Evolutionary conservation across 2,329 filamentous ascomycete genomes (phyloP), one percentile per base, ranked within the genome.

Genomic region (Fusarium anguioides): DNA sequence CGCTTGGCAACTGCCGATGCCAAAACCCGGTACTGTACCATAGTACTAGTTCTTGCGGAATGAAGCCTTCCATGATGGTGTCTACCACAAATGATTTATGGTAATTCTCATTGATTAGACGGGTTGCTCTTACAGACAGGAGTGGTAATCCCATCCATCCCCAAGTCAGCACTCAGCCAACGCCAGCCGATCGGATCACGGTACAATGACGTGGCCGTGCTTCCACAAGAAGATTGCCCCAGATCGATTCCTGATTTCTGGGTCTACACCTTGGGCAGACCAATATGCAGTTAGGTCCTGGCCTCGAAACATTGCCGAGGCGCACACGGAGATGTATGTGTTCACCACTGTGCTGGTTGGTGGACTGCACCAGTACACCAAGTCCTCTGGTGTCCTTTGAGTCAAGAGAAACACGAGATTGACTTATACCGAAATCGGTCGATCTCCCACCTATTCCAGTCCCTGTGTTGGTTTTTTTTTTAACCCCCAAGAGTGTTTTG

Each of bases 171-270:
- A 61, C 56, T 51, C 58, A 58, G 41, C 60, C 53, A 60, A 63
- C 49, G 60, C 63, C 68, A 66, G 48, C 47, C 65, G 71, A 73
- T 73, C 69, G 69, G 71, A 66, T 68, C 69, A 73, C 56, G 48
- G 62, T 71, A 68, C 56, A 62, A 72, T 73, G 71, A 73, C 71
- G 69, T 73, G 69, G 69, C 60, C 47, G 54, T 73, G 54, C 66
- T 56, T 66, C 54, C 33, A 36, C 45, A 48, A 48, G 26, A 52
- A 44, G 48, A 47, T 29, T 59, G 53, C 52, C 59, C 67, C 58
- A 64, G 66, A 73, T 72, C 66, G 59, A 67, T 70, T 64, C 52
- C 58, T 65, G 45, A 65, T 69, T 63, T 57, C 60, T 58, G 49
- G 45, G 65, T 59, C 59, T 59, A 54, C 61, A 61, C 52, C 64